These are phyloP conservation scores for Rachicladosporium sp. DNA, from an alignment of 2,329 filamentous ascomycete genomes.

Conservation along the genomic window DNA sequence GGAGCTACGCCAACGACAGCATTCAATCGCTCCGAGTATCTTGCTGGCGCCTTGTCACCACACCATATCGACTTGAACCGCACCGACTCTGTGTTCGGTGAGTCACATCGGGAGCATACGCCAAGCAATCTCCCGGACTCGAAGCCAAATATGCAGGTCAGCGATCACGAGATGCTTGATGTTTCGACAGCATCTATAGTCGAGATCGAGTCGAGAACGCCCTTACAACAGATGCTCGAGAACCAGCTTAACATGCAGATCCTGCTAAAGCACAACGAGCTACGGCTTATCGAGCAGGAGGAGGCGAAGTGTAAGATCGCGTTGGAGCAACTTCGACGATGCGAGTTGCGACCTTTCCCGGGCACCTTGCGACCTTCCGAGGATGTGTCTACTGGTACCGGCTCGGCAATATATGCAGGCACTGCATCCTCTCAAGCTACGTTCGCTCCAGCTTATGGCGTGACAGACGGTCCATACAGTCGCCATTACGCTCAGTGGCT, in stretches of 20 bases:
- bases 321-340: conserved; percentile 84
- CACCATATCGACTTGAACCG: conserved; percentile 2
- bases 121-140: too few relatives aligned
- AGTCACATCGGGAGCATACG: too few relatives aligned
- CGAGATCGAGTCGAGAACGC: conserved; percentile 25
- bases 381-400: conserved; percentile 61
- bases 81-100: conserved; percentile 4
- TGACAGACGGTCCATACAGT: conserved; percentile 83
- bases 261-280: conserved; percentile 83
- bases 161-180: conserved; percentile 8
- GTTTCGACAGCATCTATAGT: conserved; percentile 4
- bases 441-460: conserved; percentile 80
- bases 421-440: conserved; percentile 54
- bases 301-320: conserved; percentile 89
- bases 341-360: conserved; percentile 83
- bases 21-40: conserved; percentile 3
- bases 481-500: conserved; percentile 95
- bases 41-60: conserved; percentile 1
- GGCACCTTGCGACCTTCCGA: conserved; percentile 53
- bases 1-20: conserved; percentile 4
- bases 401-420: conserved; percentile 52
- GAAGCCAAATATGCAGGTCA: not conserved
- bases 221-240: conserved; percentile 61
- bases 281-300: conserved; percentile 90
- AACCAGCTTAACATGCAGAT: conserved; percentile 87